phyloP scores from a whole-genome alignment of 2,329 filamentous ascomycete genomes.

The Penicillium psychrosexuale region DNA sequence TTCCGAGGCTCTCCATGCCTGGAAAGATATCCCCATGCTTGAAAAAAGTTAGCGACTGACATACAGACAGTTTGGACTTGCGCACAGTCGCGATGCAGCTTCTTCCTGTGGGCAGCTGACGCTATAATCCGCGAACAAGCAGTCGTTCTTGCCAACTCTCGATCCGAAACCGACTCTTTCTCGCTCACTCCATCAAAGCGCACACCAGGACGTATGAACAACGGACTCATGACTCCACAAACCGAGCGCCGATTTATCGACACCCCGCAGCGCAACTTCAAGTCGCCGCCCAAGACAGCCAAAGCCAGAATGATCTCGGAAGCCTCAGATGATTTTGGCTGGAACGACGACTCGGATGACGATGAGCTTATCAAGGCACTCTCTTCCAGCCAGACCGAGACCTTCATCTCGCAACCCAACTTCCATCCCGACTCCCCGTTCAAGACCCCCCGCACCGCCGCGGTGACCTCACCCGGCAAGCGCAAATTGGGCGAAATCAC shows the following conservation, averaged over 20 bases:
- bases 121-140: constrained; percentile 54
- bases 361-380: constrained; percentile 19
- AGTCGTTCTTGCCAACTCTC: constrained; percentile 50
- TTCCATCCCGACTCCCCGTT: constrained; percentile 36
- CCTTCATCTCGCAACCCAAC: constrained; percentile 27
- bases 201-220: background rate
- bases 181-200: constrained; percentile 14
- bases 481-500: constrained; percentile 31
- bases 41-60: background rate
- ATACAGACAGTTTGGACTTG: constrained; percentile 53
- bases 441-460: constrained; percentile 36
- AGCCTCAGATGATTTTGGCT: constrained; percentile 37
- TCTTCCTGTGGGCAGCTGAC: constrained; percentile 62
- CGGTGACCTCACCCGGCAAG: constrained; percentile 37
- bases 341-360: constrained; percentile 38
- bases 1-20: background rate
- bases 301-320: constrained; percentile 33
- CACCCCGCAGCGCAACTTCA: constrained; percentile 12
- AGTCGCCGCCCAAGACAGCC: constrained; percentile 25
- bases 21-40: background rate
- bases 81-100: constrained; percentile 54
- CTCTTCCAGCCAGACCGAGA: constrained; percentile 11
- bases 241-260: constrained; percentile 25
- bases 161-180: constrained; percentile 41
- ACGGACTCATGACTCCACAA: constrained; percentile 36